Base-by-base conservation (phyloP, 768 basidiomycete species). In the Cystoderma amianthinum region DNA sequence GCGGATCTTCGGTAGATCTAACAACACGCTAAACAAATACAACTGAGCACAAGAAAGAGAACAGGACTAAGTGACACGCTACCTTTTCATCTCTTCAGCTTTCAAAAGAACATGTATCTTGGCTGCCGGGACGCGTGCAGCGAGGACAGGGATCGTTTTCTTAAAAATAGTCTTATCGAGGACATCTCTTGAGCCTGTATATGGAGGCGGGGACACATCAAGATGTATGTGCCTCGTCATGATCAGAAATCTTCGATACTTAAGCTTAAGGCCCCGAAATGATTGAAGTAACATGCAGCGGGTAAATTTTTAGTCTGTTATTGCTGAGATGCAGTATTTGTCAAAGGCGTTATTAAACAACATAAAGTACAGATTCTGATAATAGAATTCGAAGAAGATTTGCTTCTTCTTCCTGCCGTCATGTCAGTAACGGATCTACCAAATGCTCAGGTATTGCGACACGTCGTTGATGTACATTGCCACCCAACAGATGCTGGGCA, bases 391-490 rank as follows among this genome's bases (percentile, higher is more conserved):
- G 12, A 7, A 36, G 34, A 36, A 13, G 18, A 9, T 9, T 36
- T 12, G 19, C 15, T 38, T 23, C 24, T 9, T 10, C 20, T 5
- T 5, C 19, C 34, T 7, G 34, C 34, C 20, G n/a, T n/a, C n/a
- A n/a, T n/a, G n/a, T n/a, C n/a, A n/a, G n/a, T n/a, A 46, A 38
- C 32, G 20, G 25, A 42, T 37, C 43, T 61, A 37, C 62, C 66
- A n/a, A 45, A 52, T 38, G 20, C 54, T 34, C 51, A 56, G 37
- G 71, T 91, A 34, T 65, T 88, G 15, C 63, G 60, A 16, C 88
- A 88, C 51, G 65, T 97, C 43, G 72, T 82, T 41, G 94, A 96
- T 55, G 87, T 82, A 0, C 94, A 97, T 50, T 94, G 89, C 60
- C 94, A 97, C 62, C 92, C 94, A 2, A 92, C 88, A 3, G 93